Conservation (phyloP, 2,329 filamentous ascomycete species). For the Scolecobasidium constrictum region DNA sequence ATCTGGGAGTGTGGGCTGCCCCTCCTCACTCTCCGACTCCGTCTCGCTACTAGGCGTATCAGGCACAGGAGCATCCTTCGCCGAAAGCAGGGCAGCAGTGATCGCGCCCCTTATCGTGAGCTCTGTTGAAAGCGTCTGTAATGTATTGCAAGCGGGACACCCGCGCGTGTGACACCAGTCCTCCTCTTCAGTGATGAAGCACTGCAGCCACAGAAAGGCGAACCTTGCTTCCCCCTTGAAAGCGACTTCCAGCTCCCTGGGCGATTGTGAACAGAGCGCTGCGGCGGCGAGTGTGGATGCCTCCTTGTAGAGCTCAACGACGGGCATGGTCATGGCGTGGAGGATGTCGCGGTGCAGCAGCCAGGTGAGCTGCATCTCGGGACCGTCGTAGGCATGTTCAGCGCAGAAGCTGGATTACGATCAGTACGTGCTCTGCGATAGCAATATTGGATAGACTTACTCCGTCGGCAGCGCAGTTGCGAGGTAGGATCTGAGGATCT, state of each 20-base stretch:
- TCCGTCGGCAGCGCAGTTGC: conserved; percentile 27
- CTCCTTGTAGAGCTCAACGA: conserved; percentile 45
- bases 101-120: conserved; percentile 35
- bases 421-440: not conserved
- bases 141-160: conserved; percentile 40
- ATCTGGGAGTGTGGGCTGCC: conserved; percentile 16
- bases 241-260: conserved; percentile 44
- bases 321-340: conserved; percentile 46
- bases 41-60: not conserved
- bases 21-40: not conserved
- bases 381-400: conserved; percentile 24
- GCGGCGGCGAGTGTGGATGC: conserved; percentile 42
- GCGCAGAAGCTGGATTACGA: conserved; percentile 31
- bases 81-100: conserved; percentile 36
- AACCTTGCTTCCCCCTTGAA: conserved; percentile 45
- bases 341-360: conserved; percentile 47
- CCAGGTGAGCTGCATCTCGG: conserved; percentile 27
- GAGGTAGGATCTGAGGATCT: conserved; percentile 31
- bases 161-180: conserved; percentile 47
- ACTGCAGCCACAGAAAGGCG: conserved; percentile 49
- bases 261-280: conserved; percentile 35
- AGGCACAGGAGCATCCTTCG: conserved; percentile 18
- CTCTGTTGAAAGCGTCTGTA: conserved; percentile 34
- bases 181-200: conserved; percentile 45
- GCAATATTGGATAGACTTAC: conserved; percentile 14